phyloP scores from a whole-genome alignment of 2,329 filamentous ascomycete genomes.

The Arthrocladium fulminans region DNA sequence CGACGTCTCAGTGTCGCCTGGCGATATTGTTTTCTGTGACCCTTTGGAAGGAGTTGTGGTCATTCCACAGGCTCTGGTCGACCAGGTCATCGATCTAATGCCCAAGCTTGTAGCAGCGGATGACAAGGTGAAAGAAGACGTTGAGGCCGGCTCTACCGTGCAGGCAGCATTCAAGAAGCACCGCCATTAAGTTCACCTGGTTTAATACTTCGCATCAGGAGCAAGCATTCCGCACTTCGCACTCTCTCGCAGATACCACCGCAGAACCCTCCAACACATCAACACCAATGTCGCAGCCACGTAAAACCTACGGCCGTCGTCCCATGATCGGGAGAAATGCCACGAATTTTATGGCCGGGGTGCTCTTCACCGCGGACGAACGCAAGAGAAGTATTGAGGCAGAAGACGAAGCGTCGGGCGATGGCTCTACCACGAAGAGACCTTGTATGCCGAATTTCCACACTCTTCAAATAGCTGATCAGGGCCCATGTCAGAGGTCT shows the following conservation, averaged over 20 bases:
- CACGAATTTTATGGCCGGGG: slow-evolving; percentile 1
- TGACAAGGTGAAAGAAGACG: slow-evolving; percentile 55
- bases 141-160: slow-evolving; percentile 53
- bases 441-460: background rate
- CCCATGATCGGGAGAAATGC: background rate
- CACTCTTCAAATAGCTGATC: background rate
- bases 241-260: no score
- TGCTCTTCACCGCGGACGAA: background rate
- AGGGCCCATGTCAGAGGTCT: background rate
- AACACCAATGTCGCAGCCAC: background rate
- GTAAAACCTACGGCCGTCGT: background rate
- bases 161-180: slow-evolving; percentile 56
- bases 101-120: slow-evolving; percentile 47
- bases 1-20: slow-evolving; percentile 38
- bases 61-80: slow-evolving; percentile 54
- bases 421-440: background rate
- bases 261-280: background rate
- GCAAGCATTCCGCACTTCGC: background rate
- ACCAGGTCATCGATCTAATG: slow-evolving; percentile 52
- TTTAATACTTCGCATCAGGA: background rate
- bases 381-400: background rate
- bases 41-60: slow-evolving; percentile 60
- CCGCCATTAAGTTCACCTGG: background rate
- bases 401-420: background rate
- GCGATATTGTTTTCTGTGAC: slow-evolving; percentile 64